A percentile compares a stretch with the other conserved stretches of the same genome.
Evolutionary conservation across 371 early-diverging fungal genomes (phyloP).

Genomic region (Basidiobolus meristosporus): DNA sequence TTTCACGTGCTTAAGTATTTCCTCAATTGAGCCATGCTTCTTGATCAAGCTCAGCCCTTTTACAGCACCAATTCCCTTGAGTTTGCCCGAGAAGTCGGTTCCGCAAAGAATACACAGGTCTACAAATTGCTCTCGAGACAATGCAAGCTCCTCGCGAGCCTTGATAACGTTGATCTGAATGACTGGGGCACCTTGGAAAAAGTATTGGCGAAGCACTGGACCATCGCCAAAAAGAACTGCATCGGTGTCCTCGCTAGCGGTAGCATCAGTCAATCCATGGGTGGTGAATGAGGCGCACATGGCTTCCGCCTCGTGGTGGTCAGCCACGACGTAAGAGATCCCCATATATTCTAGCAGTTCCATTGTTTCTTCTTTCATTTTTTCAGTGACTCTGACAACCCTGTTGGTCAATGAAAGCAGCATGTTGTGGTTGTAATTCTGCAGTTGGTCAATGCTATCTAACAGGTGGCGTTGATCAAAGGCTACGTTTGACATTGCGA

Average conservation of each 20-base stretch:
- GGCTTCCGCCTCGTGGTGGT: slow-evolving; percentile 39
- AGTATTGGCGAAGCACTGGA: slow-evolving; percentile 25
- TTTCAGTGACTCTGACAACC: slow-evolving; percentile 21
- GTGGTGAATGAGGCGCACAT: slow-evolving; percentile 35
- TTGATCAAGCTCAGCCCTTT: slow-evolving; percentile 29
- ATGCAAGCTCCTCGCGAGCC: slow-evolving; percentile 22
- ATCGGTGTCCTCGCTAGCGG: slow-evolving; percentile 52
- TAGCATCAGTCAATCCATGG: slow-evolving; percentile 22
- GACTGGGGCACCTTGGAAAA: slow-evolving; percentile 12
- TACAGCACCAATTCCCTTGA: slow-evolving; percentile 39
- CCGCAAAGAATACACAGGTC: slow-evolving; percentile 69
- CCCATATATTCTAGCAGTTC: slow-evolving; percentile 25
- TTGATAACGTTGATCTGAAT: slow-evolving; percentile 24
- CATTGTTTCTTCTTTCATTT: slow-evolving; percentile 21
- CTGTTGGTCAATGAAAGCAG: slow-evolving; percentile 20
- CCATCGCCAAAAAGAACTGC: slow-evolving; percentile 33
- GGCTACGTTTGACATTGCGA: not conserved
- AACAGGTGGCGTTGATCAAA: not conserved
- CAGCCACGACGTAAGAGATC: slow-evolving; percentile 18
- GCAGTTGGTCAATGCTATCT: not conserved
- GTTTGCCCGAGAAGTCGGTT: slow-evolving; percentile 49
- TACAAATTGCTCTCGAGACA: slow-evolving; percentile 31
- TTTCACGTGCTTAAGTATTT: slow-evolving; percentile 15
- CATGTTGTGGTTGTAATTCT: not conserved
- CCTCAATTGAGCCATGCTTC: slow-evolving; percentile 38